Conservation (phyloP, 1,284 basidiomycete genomes). For the Ustilago bromivora region DNA sequence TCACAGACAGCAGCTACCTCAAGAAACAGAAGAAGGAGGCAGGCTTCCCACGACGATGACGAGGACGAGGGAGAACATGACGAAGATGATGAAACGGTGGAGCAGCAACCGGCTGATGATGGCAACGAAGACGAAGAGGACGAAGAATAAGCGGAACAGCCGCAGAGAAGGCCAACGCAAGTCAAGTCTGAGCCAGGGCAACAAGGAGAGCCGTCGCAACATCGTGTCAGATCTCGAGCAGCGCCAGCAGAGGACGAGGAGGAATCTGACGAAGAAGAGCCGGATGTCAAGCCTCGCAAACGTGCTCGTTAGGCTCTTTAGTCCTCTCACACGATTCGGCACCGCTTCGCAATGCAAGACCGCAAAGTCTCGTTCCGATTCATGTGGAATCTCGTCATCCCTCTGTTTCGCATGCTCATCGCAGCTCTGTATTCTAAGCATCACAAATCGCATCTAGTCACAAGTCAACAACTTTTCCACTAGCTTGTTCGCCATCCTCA, state of each 20-base stretch:
- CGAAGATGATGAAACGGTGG: neutral
- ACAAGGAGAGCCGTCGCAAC: conserved; percentile 2
- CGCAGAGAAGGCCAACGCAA: neutral
- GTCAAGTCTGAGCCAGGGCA: conserved; percentile 34
- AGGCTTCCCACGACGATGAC: conserved; percentile 63
- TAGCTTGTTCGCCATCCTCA: neutral
- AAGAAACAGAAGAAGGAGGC: conserved; percentile 12
- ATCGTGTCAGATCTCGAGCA: conserved; percentile 1
- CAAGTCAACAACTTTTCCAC: neutral
- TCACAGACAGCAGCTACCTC: conserved; percentile 7
- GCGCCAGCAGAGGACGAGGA: neutral
- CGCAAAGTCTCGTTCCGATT: neutral
- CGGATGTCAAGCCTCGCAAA: conserved; percentile 24
- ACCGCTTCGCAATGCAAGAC: neutral
- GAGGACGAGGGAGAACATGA: conserved; percentile 47
- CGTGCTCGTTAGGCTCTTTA: conserved; percentile 16
- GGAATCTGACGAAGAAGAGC: conserved; percentile 19
- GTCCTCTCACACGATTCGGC: neutral
- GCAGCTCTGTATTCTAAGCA: neutral
- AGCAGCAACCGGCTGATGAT: neutral
- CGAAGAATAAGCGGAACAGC: conserved; percentile 7
- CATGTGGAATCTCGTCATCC: neutral
- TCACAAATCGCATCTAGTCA: neutral
- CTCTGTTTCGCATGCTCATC: neutral
- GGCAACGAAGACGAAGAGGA: conserved; percentile 8